Evolutionary conservation across 148 eudicot species (phyloP), one percentile per base, ranked within the genome.

Genomic region (Cornus suecica): DNA sequence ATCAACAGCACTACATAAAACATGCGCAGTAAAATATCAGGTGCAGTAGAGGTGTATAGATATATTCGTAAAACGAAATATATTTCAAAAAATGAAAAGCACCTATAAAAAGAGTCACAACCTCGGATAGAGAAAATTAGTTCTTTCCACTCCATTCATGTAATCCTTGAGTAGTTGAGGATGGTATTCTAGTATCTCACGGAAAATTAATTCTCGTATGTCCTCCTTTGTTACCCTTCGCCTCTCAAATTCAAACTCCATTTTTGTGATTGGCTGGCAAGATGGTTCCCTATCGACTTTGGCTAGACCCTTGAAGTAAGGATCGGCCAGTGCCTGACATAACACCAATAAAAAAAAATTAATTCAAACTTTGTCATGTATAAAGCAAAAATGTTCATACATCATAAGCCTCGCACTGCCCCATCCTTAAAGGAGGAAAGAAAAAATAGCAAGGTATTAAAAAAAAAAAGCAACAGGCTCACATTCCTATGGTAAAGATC

Each of bases 221-320:
- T 87, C 93, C 67, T 87, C 93, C 79, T 89, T 89, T 26, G 90
- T 84, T 54, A 85, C 86, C 77, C 86, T 80, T 31, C 89, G 86
- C 74, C 93, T 82, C 82, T 89, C 93, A 73, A 89, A 89, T 71
- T 89, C 90, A 66, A 89, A 89, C 82, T 89, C 93, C 83, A 89
- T 77, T 76, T 87, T 89, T 11, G 90, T 83, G 65, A 89, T 89
- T 71, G 93, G 86, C 42, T 82, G 87, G 77, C 90, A 83, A 68
- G 87, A 84, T 3, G 93, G 93, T 74, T 89, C 93, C 65, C 93
- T 89, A 79, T 85, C 93, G 65, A 84, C 84, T 76, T 85, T 89
- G n/a, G 93, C 82, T 62, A 89, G 76, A 25, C 93, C 90, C 80
- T 87, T 85, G 79, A 89, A 89, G 79, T 89, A 89, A 25, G 90